Base-by-base conservation (phyloP, 169 alveolate genomes). In the Plasmodium relictum region DNA sequence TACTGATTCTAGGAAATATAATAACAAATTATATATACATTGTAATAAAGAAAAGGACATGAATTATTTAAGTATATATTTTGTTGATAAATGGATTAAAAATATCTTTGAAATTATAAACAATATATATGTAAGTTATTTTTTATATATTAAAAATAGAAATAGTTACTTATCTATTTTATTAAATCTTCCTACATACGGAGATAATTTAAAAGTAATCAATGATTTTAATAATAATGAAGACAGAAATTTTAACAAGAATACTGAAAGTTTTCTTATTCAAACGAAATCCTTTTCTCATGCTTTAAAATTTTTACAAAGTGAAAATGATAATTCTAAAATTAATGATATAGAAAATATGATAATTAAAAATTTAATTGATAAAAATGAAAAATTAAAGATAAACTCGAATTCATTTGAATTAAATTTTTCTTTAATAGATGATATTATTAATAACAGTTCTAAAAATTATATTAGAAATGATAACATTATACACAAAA, bases 101-200 rank as follows among this genome's bases (percentile, higher is more conserved):
- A 86, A 86, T 69, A 45, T 86, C 9, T 86, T 86, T 65, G 88
- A 86, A 86, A 14, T 86, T 70, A 80, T 86, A 16, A 86, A 86
- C 48, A 86, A 86, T 39, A 71, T 86, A 14, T 86, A 70, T 45
- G 18, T 86, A 12, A 86, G 92, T 54, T 73, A 86, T 70, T 86
- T 44, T 54, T 20, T 86, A 20, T n/a, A 70, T 44, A 22, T 39
- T 62, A 26, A 41, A 73, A 86, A 86, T 41, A 62, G 31, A 73
- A 52, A 65, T 20, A 86, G 42, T 12, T 86, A 70, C 37, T 22
- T 20, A 6, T 50, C 10, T 48, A 20, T 61, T 48, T 41, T 86
- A 31, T 10, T 59, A 44, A 58, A 71, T 86, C 39, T 8, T 39
- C 0, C 72, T 24, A 24, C 22, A 4, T 20, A 41, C 3, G 48